These are phyloP conservation scores for Populus tomentosa DNA, from an alignment of 441 rosid genomes.

Conservation along the genomic window DNA sequence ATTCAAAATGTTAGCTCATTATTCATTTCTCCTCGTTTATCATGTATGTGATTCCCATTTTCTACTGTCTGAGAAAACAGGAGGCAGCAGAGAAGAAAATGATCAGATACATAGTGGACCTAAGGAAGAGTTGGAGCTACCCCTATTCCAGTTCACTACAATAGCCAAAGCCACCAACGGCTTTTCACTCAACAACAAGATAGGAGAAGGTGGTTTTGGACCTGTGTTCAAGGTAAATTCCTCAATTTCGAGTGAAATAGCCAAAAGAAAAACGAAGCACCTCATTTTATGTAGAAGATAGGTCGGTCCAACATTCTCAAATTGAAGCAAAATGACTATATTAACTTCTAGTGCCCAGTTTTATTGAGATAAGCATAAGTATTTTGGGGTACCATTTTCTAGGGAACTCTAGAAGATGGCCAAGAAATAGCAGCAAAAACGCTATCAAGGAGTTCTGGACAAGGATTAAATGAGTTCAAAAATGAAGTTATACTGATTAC, in stretches of 20 bases:
- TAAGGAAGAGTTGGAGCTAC: neutral
- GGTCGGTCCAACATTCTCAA: neutral
- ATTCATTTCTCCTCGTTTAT: no score
- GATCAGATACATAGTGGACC: neutral
- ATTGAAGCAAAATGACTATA: neutral
- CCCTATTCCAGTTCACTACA: neutral
- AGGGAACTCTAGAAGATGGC: neutral
- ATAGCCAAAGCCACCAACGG: neutral
- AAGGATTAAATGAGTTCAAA: slow-evolving; percentile 1
- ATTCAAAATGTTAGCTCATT: no score
- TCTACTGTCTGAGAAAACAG: neutral
- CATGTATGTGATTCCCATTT: neutral
- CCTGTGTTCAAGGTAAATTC: slow-evolving; percentile 27
- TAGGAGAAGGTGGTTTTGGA: slow-evolving; percentile 32
- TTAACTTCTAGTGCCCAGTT: no score
- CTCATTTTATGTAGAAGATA: neutral
- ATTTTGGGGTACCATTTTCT: neutral
- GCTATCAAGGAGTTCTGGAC: neutral
- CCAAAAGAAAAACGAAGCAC: no score
- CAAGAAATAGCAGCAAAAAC: neutral
- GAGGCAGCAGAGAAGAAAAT: neutral
- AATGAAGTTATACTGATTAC: neutral
- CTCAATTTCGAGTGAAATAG: no score
- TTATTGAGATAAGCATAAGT: neutral
- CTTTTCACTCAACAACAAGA: slow-evolving; percentile 5